Evolutionary conservation across 352 stramenopile species (phyloP), one percentile per base, ranked within the genome.

Genomic region (Pythium coloratum): DNA sequence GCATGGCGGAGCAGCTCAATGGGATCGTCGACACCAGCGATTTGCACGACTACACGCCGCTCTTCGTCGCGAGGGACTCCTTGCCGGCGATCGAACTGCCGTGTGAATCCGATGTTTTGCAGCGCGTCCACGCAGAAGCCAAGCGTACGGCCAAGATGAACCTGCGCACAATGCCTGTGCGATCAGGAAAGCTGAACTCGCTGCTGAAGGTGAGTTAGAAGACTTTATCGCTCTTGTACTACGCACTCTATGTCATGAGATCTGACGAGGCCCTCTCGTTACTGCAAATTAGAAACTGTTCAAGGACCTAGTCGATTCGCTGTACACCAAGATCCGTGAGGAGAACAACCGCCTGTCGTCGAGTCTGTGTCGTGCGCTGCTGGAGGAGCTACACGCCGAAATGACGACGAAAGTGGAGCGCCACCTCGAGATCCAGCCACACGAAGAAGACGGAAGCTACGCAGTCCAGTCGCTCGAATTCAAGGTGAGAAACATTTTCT

Each of bases 1-100:
- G 76, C 3, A 92, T 94, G 86, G 82, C 74, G 0, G 76, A 92
- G 62, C 80, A 83, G 44, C 66, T 94, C 24, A 72, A 70, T 20
- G 77, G 71, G 6, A 87, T 94, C 60, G 83, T 94, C 7, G 83
- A 94, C 44, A 89, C 72, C 42, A 86, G 76, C n/a, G 83, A 94
- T 50, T 60, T 92, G 0, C 78, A 83, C 32, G 72, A 73, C 28
- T 91, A 87, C 55, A 76, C 84, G 8, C 80, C 78, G 3, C 62
- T 78, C 14, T 69, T 88, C 46, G 46, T 61, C 40, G n/a, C 66
- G 32, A 68, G 74, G 47, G 62, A 75, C 14, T 65, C 60, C 0
- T 62, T 80, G 0, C 68, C 68, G 51, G 32, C 71, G 6, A 66
- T 90, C 3, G 81, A 91, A 64, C 72, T 94, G 20, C 86, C 86